phyloP scores from a whole-genome alignment of 305 asterid genomes.

The Rubia tinctorum region DNA sequence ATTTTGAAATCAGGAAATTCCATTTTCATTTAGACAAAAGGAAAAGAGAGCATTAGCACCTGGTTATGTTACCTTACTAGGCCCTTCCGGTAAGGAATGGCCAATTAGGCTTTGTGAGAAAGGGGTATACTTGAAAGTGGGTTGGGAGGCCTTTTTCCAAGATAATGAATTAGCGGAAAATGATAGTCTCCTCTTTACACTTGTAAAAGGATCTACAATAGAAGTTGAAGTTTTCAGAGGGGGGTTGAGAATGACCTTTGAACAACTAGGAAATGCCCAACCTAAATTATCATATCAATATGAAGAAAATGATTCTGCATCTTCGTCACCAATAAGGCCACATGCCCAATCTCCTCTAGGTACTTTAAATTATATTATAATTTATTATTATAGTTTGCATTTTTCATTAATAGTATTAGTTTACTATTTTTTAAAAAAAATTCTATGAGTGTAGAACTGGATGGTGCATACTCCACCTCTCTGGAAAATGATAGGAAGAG shows the following conservation, averaged over 20 bases:
- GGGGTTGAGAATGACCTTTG: neutral
- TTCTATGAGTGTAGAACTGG: neutral
- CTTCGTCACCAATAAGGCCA: neutral
- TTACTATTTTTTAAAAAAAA: neutral
- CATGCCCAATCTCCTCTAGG: neutral
- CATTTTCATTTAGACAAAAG: neutral
- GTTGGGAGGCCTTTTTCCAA: neutral
- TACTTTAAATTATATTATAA: neutral
- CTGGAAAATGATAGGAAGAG: neutral
- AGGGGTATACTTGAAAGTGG: neutral
- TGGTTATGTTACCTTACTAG: neutral
- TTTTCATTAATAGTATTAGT: neutral
- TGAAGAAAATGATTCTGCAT: neutral
- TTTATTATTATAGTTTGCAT: neutral
- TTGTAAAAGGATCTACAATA: neutral
- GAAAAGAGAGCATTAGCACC: neutral
- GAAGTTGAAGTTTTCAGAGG: neutral
- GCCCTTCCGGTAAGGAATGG: constrained; percentile 8
- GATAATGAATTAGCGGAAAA: neutral
- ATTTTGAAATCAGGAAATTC: neutral
- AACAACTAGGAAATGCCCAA: neutral
- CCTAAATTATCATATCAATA: neutral
- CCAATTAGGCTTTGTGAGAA: neutral
- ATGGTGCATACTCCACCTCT: neutral
- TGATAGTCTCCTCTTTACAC: neutral